Evolutionary conservation across 108 stramenopile species (phyloP).

Genomic region (Aurantiochytrium sp.): DNA sequence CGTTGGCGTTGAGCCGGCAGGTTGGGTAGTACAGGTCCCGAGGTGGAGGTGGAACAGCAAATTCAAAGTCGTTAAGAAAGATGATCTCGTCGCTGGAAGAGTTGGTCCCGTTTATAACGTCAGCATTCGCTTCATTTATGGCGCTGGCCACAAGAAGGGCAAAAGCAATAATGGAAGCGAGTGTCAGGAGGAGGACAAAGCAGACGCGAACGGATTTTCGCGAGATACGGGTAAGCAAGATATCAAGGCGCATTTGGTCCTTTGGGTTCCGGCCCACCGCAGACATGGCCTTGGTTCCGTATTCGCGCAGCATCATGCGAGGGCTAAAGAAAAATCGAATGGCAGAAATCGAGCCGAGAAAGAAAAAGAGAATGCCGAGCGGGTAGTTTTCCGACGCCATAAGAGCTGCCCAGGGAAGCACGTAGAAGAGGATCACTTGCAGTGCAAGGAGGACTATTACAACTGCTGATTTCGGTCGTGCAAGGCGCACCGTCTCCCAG

Average conservation of each 20-base stretch:
- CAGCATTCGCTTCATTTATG: background rate
- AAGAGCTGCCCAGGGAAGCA: background rate
- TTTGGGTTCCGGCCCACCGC: background rate
- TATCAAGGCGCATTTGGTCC: background rate
- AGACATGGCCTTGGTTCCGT: background rate
- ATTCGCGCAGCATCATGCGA: slow-evolving; percentile 14
- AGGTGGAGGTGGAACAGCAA: background rate
- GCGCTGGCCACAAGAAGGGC: background rate
- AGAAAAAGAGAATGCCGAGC: slow-evolving; percentile 24
- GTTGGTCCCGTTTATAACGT: background rate
- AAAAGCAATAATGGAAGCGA: background rate
- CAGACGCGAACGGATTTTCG: slow-evolving; percentile 19
- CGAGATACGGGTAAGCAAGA: slow-evolving; percentile 13
- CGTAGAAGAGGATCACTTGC: background rate
- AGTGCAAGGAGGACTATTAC: background rate
- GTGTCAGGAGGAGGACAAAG: slow-evolving; percentile 27
- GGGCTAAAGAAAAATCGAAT: slow-evolving; percentile 37
- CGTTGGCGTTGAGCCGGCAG: background rate
- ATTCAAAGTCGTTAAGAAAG: background rate
- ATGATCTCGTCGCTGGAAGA: background rate
- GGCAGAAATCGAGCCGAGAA: slow-evolving; percentile 24
- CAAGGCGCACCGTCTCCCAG: background rate
- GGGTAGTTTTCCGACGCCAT: slow-evolving; percentile 4
- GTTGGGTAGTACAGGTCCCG: background rate
- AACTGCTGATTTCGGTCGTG: background rate